Evolutionary conservation across 2,329 filamentous ascomycete species (phyloP).

Genomic region (Pyrenochaeta sp.): DNA sequence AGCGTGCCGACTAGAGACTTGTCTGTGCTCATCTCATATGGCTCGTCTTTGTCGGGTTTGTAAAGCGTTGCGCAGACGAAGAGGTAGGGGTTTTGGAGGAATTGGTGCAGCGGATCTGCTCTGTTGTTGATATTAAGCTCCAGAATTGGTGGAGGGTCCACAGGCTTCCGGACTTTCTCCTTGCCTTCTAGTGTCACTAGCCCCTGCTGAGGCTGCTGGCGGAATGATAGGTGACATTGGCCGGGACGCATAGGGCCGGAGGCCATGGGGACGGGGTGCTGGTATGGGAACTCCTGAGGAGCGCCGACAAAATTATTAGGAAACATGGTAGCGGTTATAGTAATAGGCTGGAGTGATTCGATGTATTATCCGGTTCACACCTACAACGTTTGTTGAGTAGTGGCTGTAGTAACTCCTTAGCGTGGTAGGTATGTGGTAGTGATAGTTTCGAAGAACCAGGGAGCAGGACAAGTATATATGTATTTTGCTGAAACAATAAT

Average conservation of each 20-base stretch:
- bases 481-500: too few species aligned
- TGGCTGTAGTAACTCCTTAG: not conserved
- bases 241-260: not conserved
- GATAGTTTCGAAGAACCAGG: not conserved
- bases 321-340: not conserved
- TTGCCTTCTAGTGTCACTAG: constrained; percentile 73
- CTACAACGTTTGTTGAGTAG: not conserved
- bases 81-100: constrained; percentile 70
- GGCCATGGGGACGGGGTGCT: not conserved
- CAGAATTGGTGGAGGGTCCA: constrained; percentile 87
- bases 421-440: not conserved
- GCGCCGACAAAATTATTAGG: not conserved
- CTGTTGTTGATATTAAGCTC: constrained; percentile 67
- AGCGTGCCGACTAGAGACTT: constrained; percentile 73
- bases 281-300: constrained; percentile 2
- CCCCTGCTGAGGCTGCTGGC: constrained; percentile 73
- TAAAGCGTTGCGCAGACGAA: constrained; percentile 68
- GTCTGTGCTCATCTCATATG: constrained; percentile 49
- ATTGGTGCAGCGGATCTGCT: constrained; percentile 67
- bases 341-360: not conserved
- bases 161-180: constrained; percentile 85
- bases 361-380: too few species aligned
- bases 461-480: too few species aligned
- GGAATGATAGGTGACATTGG: constrained; percentile 49
- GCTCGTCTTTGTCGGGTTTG: constrained; percentile 57